Percentiles rank a stretch among this genome's conserved stretches.
Evolutionary conservation across 305 asterid species (phyloP).

Genomic region (Fraxinus latifolia): DNA sequence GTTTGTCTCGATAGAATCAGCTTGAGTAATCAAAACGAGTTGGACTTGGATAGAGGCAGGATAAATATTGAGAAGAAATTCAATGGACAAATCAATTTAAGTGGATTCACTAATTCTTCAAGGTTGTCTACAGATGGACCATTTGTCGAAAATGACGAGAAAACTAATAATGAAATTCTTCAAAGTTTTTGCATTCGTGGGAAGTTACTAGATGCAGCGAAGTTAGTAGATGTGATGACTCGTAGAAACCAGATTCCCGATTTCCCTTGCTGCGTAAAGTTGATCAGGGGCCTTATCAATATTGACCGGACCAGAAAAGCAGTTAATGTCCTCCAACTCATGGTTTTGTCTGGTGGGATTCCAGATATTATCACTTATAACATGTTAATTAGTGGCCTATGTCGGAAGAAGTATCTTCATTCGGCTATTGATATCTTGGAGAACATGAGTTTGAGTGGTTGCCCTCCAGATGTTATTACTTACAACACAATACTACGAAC

Average conservation of each 20-base stretch:
- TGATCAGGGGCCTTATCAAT: slow-evolving; percentile 75
- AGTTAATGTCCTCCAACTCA: slow-evolving; percentile 49
- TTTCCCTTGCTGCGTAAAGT: slow-evolving; percentile 58
- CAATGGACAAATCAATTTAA: slow-evolving; percentile 28
- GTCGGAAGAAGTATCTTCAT: slow-evolving; percentile 53
- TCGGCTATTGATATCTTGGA: slow-evolving; percentile 62
- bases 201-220: slow-evolving; percentile 54
- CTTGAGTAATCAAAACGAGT: slow-evolving; percentile 31
- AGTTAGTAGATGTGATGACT: slow-evolving; percentile 65
- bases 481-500: slow-evolving; percentile 68
- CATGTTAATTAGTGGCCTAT: slow-evolving; percentile 77
- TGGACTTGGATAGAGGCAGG: slow-evolving; percentile 27
- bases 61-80: slow-evolving; percentile 8
- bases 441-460: slow-evolving; percentile 79
- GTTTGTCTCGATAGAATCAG: slow-evolving; percentile 38
- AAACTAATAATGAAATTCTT: slow-evolving; percentile 67
- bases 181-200: slow-evolving; percentile 61
- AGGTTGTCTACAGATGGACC: slow-evolving; percentile 43
- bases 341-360: slow-evolving; percentile 86
- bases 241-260: slow-evolving; percentile 81
- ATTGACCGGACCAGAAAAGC: slow-evolving; percentile 53
- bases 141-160: slow-evolving; percentile 57
- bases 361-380: slow-evolving; percentile 88
- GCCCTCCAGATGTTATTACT: slow-evolving; percentile 77
- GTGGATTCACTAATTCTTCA: slow-evolving; percentile 34